phyloP scores from a whole-genome alignment of 345 rosid genomes.

The Draba incana region DNA sequence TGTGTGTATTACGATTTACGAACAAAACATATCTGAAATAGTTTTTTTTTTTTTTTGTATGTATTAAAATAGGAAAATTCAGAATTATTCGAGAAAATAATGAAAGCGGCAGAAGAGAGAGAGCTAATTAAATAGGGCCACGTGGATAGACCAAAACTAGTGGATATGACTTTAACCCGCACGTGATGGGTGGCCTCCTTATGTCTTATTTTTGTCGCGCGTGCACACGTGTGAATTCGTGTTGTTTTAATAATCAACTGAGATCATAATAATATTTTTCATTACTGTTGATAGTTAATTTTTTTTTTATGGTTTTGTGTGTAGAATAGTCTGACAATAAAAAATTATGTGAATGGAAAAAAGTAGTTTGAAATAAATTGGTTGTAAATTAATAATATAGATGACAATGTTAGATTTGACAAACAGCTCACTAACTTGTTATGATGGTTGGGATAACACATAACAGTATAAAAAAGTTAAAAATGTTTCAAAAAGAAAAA shows the following conservation, averaged over 20 bases:
- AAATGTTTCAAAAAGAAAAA: not conserved
- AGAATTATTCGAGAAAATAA: not conserved
- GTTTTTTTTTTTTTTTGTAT: slow-evolving; percentile 11
- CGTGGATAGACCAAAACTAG: slow-evolving; percentile 42
- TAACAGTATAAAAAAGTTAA: not conserved
- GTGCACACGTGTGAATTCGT: slow-evolving; percentile 45
- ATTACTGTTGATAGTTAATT: too few relatives aligned
- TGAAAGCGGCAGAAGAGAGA: slow-evolving; percentile 4
- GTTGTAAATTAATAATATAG: too few relatives aligned
- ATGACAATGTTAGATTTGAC: too few relatives aligned
- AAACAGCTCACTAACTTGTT: not conserved
- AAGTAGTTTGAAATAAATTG: too few relatives aligned
- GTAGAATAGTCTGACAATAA: too few relatives aligned
- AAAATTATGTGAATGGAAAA: too few relatives aligned
- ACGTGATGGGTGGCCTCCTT: slow-evolving; percentile 39
- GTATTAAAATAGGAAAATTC: not conserved
- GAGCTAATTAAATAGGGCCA: slow-evolving; percentile 14
- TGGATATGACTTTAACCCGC: slow-evolving; percentile 40
- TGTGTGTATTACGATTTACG: slow-evolving; percentile 2
- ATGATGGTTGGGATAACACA: not conserved
- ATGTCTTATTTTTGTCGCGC: slow-evolving; percentile 43
- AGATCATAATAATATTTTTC: too few relatives aligned
- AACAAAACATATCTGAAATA: slow-evolving; percentile 28
- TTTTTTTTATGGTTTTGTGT: too few relatives aligned
- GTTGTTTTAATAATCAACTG: too few relatives aligned